phyloP scores from a whole-genome alignment of 768 basidiomycete genomes.

The Suillus brevipes region DNA sequence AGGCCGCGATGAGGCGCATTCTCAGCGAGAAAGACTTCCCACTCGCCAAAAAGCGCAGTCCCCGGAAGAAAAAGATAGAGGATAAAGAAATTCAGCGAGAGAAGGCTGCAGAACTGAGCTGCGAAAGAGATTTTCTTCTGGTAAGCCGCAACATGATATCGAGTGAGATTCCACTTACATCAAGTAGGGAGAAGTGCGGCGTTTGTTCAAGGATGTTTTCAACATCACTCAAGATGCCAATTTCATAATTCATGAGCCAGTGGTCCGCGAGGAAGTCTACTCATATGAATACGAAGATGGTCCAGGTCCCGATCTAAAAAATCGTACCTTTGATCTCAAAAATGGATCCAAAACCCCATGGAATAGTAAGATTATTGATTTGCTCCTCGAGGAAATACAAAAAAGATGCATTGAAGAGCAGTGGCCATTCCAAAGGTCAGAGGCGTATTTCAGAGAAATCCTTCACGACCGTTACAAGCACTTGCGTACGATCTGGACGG shows the following conservation, averaged over 20 bases:
- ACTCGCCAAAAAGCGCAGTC: neutral
- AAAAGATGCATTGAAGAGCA: neutral
- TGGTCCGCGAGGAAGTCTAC: conserved; percentile 1
- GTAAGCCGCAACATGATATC: neutral
- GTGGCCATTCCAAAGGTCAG: conserved; percentile 8
- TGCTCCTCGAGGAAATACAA: conserved; percentile 7
- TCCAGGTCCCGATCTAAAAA: conserved; percentile 3
- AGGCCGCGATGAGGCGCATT: neutral
- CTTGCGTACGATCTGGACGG: conserved; percentile 6
- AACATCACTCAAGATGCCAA: conserved; percentile 10
- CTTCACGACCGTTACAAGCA: conserved; percentile 9
- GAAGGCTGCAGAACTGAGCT: neutral
- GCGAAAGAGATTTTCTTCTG: conserved; percentile 12
- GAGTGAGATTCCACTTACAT: neutral
- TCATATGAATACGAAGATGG: conserved; percentile 13
- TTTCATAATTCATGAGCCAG: conserved; percentile 7
- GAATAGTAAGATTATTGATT: neutral
- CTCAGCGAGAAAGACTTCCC: neutral
- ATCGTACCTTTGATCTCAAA: conserved; percentile 8
- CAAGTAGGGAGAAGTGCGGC: neutral
- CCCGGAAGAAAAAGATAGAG: neutral
- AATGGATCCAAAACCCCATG: neutral
- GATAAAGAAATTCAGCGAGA: neutral
- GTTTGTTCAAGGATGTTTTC: conserved; percentile 11
- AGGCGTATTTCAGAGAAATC: neutral